These are phyloP conservation scores for Penicillium ochrochloron DNA, from an alignment of 495 filamentous ascomycete species.

Conservation along the genomic window DNA sequence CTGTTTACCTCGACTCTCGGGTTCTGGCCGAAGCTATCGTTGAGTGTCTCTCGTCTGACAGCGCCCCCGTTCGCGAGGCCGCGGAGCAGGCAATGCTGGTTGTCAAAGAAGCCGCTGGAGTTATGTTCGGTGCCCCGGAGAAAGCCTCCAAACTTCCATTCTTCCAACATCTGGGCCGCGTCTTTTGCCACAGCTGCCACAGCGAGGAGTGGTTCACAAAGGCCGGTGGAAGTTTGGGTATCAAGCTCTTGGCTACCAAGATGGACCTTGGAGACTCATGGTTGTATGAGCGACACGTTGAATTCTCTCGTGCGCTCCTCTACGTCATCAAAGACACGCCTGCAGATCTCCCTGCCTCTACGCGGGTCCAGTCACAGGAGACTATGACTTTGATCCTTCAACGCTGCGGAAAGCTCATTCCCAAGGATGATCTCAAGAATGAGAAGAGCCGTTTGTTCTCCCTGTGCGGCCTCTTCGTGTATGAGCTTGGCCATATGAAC, in stretches of 20 bases:
- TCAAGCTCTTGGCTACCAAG: slow-evolving; percentile 78
- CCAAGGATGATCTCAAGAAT: slow-evolving; percentile 76
- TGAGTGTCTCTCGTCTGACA: slow-evolving; percentile 84
- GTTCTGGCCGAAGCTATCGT: slow-evolving; percentile 86
- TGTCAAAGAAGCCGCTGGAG: slow-evolving; percentile 75
- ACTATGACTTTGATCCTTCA: slow-evolving; percentile 78
- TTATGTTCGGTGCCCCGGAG: slow-evolving; percentile 77
- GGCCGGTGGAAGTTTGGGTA: slow-evolving; percentile 86
- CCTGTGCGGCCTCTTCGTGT: slow-evolving; percentile 80
- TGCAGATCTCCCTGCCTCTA: slow-evolving; percentile 84
- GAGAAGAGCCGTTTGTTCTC: slow-evolving; percentile 67
- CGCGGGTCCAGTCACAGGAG: slow-evolving; percentile 76
- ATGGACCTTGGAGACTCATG: slow-evolving; percentile 82
- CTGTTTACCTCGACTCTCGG: slow-evolving; percentile 80
- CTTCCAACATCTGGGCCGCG: slow-evolving; percentile 77
- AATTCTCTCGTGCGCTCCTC: slow-evolving; percentile 83
- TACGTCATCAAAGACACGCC: slow-evolving; percentile 99
- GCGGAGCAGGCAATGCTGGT: slow-evolving; percentile 76
- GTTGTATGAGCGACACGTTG: slow-evolving; percentile 77
- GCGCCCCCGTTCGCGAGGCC: slow-evolving; percentile 76
- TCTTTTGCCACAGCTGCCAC: slow-evolving; percentile 92
- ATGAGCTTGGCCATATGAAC: slow-evolving; percentile 92
- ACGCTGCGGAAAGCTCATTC: slow-evolving; percentile 71
- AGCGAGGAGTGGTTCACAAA: slow-evolving; percentile 99
- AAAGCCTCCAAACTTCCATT: slow-evolving; percentile 74